Conservation (phyloP, 2,329 filamentous ascomycete genomes). For the Aspergillus intermedius region DNA sequence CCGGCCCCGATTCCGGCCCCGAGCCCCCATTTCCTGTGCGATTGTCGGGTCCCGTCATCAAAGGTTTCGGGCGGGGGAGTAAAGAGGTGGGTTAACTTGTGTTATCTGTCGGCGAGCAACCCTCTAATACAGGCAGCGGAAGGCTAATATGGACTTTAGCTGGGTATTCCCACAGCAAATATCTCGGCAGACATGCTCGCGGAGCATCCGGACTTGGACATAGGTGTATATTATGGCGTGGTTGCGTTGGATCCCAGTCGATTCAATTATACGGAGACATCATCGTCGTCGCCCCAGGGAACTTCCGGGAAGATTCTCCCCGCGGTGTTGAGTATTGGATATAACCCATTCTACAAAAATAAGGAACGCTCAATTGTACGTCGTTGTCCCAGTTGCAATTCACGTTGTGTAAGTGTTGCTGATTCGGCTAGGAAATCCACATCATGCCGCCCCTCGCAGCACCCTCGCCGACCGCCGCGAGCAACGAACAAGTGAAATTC, state of each 20-base stretch:
- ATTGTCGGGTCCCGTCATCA: conserved; percentile 80
- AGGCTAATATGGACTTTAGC: conserved; percentile 43
- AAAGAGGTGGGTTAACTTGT: conserved; percentile 60
- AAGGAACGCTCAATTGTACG: conserved; percentile 65
- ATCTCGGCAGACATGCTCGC: conserved; percentile 63
- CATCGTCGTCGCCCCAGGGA: neutral
- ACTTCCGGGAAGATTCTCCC: conserved; percentile 53
- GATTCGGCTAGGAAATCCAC: conserved; percentile 62
- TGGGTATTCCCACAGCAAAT: conserved; percentile 96
- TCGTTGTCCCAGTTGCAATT: conserved; percentile 9
- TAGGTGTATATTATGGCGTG: conserved; percentile 92
- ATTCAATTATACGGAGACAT: conserved; percentile 18
- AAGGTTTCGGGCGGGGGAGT: conserved; percentile 87
- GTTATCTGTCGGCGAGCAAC: neutral
- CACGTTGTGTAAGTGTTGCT: neutral
- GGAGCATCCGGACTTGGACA: conserved; percentile 53
- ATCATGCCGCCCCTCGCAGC: conserved; percentile 66
- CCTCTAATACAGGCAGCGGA: neutral
- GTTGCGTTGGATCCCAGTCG: conserved; percentile 58
- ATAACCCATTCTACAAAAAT: conserved; percentile 98
- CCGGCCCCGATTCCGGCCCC: conserved; percentile 68
- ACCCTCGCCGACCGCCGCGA: conserved; percentile 27
- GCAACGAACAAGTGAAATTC: conserved; percentile 23
- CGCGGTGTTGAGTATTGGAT: conserved; percentile 91
- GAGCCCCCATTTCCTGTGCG: conserved; percentile 72